A percentile compares a stretch with the other conserved stretches of the same genome.
phyloP scores from a whole-genome alignment of 345 rosid species.

The Salix dunnii region DNA sequence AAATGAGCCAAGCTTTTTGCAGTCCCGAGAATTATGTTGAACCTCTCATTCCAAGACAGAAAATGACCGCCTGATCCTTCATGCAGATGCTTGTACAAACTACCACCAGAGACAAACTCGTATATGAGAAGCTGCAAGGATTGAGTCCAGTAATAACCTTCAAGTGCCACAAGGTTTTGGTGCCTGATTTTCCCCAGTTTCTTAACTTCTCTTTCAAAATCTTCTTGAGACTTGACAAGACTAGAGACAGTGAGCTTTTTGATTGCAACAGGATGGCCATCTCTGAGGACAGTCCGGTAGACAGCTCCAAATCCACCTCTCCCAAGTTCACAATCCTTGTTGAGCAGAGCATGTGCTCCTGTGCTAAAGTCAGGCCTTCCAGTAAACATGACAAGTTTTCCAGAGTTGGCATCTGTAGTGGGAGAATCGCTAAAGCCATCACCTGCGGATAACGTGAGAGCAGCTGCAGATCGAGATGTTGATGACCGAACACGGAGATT shows the following conservation, averaged over 20 bases:
- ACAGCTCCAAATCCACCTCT: conserved; percentile 99
- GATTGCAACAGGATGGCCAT: conserved; percentile 81
- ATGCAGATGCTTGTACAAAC: conserved; percentile 86
- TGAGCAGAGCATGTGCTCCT: conserved; percentile 84
- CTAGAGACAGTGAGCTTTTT: conserved; percentile 98
- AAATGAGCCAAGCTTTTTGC: conserved; percentile 84
- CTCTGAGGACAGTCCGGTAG: conserved; percentile 69
- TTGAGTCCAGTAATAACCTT: conserved; percentile 97
- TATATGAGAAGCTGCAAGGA: conserved; percentile 88
- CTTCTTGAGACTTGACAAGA: conserved; percentile 91
- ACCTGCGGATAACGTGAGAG: conserved; percentile 62
- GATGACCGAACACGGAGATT: conserved; percentile 74
- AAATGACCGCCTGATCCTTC: conserved; percentile 51
- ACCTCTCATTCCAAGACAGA: conserved; percentile 87
- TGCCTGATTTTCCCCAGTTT: conserved; percentile 82
- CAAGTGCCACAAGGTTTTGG: conserved; percentile 72
- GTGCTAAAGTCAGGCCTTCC: conserved; percentile 91
- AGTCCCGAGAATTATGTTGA: conserved; percentile 76
- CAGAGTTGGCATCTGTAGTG: conserved; percentile 86
- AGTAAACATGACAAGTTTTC: conserved; percentile 98
- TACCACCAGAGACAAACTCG: conserved; percentile 79
- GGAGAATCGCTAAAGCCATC: conserved; percentile 83
- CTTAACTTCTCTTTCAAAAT: conserved; percentile 86
- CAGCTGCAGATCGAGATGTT: conserved; percentile 59
- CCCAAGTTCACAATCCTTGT: conserved; percentile 97